Evolutionary conservation across 345 rosid genomes (phyloP), one percentile per base, ranked within the genome.

Genomic region (Acer saccharum): DNA sequence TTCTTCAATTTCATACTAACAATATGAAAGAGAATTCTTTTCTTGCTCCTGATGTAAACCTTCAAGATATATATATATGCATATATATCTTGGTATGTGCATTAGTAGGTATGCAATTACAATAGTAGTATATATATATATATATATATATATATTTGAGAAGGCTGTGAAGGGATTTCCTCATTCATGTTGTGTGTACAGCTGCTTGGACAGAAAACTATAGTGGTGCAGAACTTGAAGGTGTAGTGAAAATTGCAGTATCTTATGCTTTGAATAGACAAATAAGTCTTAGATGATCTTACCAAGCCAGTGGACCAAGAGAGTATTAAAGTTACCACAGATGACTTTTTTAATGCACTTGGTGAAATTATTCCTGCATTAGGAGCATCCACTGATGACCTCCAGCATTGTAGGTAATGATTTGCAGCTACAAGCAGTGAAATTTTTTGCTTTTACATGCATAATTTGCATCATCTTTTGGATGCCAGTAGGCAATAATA

Each of bases 161-260:
- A 13, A 21, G 29, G 20, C 18, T 12, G 63, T 14, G 27, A 23
- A 60, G 32, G 29, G 20, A 41, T 80, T 27, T 57, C 27, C 6
- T 69, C 6, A 72, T 57, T 27, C 27, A 27, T 79, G 72, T 75
- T 78, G 63, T 71, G 62, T 66, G 55, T 78, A 77, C 93, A 97
- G 98, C 99, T 86, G 98, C 98, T 83, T 93, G 97, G 72, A 91
- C 98, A 18, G 93, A 97, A 82, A 97, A 97, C 77, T 97, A 87
- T 72, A 94, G 99, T 83, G 99, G 99, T 61, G 99, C 99, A 10
- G 99, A 97, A 84, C 96, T 97, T 80, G 99, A 97, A 88, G 98
- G 98, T 80, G 97, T 90, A 82, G 99, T 93, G 27, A 97, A 94
- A 88, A 93, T 98, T 89, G 98, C 98, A 2, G 97, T 95, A 68